Base-by-base conservation (phyloP, 129 eudicot species). In the Sambucus nigra region DNA sequence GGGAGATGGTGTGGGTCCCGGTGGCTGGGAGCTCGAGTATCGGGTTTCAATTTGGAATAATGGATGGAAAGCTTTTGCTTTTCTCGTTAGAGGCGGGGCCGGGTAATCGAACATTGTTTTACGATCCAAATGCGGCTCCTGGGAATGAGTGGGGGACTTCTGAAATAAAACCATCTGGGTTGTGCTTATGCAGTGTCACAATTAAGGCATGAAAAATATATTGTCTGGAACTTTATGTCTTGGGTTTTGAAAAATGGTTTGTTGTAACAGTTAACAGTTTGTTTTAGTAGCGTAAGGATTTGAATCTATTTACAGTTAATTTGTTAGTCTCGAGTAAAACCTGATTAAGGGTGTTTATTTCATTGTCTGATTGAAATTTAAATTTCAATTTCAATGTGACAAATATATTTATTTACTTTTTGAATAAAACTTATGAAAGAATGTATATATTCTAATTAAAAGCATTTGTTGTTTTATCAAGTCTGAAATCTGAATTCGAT, bases 71-170 rank as follows among this genome's bases (percentile, higher is more conserved):
- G 68, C 78, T 91, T 18, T 52, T 91, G 64, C 74, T 91, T 21
- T 82, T 91, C 25, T 61, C 91, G 16, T 55, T 67, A 5, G 70
- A 80, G 40, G 74, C 77, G 40, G 89, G 74, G 46, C 79, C 81
- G 5, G 88, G 73, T 44, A 73, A 65, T 41, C 63, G 53, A 56
- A 86, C 94, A 15, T 67, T 91, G 68, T 11, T 77, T 66, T 91
- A 91, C 66, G 89, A 91, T 51, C 99, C 95, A 0, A 67, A 82
- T 50, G 86, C 99, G 17, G 57, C 77, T 13, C 76, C 78, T 7
- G 99, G 99, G 14, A 65, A 55, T 0, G 95, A 91, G 64, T 91
- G 99, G 99, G 68, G 68, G 61, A 76, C 73, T 57, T 73, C 94
- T 2, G 74, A 70, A 11, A 79, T 91, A 53, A 86, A 77, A 68